A percentile compares a stretch with the other conserved stretches of the same genome.
Evolutionary conservation across 2,329 filamentous ascomycete genomes (phyloP).

Genomic region (Sarocladiaceae sp.): DNA sequence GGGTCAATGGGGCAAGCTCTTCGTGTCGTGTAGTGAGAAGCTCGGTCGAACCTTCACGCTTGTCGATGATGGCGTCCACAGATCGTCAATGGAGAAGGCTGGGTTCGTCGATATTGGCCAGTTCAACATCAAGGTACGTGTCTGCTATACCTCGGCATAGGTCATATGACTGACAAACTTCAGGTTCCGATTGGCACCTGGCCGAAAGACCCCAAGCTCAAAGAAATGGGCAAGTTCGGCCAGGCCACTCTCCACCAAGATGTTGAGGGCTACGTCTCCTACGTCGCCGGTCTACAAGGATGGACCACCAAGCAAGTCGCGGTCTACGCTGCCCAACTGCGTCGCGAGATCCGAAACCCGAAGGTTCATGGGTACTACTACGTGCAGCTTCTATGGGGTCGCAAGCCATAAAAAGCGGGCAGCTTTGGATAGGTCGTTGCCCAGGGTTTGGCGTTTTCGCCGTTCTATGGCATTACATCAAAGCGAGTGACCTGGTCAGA

Average conservation of each 20-base stretch:
- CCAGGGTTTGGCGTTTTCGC: no score
- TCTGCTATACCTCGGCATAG: no score
- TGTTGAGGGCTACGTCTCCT: conserved; percentile 23
- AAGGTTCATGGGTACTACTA: conserved; percentile 19
- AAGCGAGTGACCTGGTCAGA: no score
- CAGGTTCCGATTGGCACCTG: conserved; percentile 35
- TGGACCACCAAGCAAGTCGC: conserved; percentile 22
- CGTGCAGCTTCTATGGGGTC: conserved; percentile 19
- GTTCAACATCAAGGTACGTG: conserved; percentile 22
- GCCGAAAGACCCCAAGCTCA: conserved; percentile 36
- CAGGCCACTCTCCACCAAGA: conserved; percentile 27
- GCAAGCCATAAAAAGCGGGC: conserved; percentile 15
- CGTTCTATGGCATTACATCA: no score
- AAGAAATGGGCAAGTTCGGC: conserved; percentile 30
- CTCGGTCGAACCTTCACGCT: conserved; percentile 23
- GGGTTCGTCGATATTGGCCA: conserved; percentile 32
- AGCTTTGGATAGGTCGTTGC: not conserved
- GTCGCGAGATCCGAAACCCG: conserved; percentile 11
- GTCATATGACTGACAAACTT: conserved; percentile 19
- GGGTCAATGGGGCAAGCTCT: conserved; percentile 16
- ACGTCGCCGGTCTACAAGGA: conserved; percentile 18
- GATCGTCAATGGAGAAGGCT: conserved; percentile 19
- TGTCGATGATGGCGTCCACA: conserved; percentile 15
- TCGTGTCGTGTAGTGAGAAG: conserved; percentile 21
- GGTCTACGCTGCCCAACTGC: conserved; percentile 19